Conservation (phyloP, 1,284 basidiomycete species). For the Filobasidium uniguttulatum region DNA sequence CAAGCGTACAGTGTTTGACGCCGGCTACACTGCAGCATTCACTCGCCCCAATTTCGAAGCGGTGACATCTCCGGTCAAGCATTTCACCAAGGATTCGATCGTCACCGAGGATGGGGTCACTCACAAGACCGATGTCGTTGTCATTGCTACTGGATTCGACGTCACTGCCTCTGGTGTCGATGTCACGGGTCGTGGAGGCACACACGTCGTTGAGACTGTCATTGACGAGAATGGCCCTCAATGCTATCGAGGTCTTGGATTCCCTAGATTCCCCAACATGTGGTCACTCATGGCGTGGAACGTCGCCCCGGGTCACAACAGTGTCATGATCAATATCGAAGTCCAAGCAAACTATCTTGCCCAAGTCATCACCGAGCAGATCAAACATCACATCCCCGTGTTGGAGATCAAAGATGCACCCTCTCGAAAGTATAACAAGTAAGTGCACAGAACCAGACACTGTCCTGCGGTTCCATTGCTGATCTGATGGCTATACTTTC, state of each 20-base stretch:
- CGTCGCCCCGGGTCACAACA: conserved; percentile 19
- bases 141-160: conserved; percentile 20
- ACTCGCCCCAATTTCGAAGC: conserved; percentile 17
- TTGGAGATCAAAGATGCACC: conserved; percentile 18
- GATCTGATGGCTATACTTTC: background rate
- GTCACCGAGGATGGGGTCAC: conserved; percentile 15
- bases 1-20: conserved; percentile 21
- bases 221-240: conserved; percentile 2
- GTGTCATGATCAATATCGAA: conserved; percentile 16
- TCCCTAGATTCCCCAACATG: conserved; percentile 20
- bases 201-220: background rate
- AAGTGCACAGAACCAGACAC: too few species aligned
- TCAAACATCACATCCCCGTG: conserved; percentile 3
- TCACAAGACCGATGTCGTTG: conserved; percentile 16
- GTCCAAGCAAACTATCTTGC: conserved; percentile 19
- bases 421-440: conserved; percentile 17
- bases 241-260: conserved; percentile 13
- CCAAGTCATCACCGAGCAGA: conserved; percentile 13
- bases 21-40: conserved; percentile 17
- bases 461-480: background rate
- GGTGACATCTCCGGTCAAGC: conserved; percentile 10
- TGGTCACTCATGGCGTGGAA: conserved; percentile 22
- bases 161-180: conserved; percentile 8
- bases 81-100: conserved; percentile 4
- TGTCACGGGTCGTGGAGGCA: conserved; percentile 12